Evolutionary conservation across 2,329 filamentous ascomycete species (phyloP).

Genomic region (Neocatenulostroma microsporum): DNA sequence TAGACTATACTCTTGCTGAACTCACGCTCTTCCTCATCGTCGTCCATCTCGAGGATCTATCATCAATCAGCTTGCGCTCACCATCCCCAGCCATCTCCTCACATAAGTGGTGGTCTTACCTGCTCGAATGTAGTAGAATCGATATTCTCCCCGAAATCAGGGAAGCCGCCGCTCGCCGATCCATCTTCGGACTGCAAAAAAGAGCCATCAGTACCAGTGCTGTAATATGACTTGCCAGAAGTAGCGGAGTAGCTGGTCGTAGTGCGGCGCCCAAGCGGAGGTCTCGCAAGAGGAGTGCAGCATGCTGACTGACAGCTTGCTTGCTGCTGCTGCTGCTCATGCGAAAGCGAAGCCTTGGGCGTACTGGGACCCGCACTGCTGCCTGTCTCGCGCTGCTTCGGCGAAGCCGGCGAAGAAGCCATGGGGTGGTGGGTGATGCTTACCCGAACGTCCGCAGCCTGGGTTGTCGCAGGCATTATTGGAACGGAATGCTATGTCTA

Average conservation of each 20-base stretch:
- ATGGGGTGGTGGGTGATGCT: constrained; percentile 1
- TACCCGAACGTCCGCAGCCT: constrained; percentile 9
- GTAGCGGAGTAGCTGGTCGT: constrained; percentile 9
- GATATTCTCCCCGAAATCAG: constrained; percentile 66
- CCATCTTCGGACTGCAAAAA: constrained; percentile 41
- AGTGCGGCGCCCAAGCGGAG: constrained; percentile 14
- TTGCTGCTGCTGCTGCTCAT: no score
- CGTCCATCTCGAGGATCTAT: constrained; percentile 91
- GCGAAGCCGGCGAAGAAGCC: not conserved
- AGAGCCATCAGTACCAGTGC: constrained; percentile 20
- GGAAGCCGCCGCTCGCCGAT: constrained; percentile 42
- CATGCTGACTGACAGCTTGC: constrained; percentile 9
- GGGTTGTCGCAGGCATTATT: constrained; percentile 8
- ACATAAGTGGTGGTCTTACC: constrained; percentile 21
- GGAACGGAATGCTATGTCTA: not conserved
- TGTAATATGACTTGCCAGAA: constrained; percentile 8
- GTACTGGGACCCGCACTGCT: no score
- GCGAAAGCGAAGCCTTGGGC: no score
- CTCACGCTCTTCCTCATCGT: constrained; percentile 72
- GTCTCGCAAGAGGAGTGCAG: constrained; percentile 12
- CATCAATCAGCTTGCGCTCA: not conserved
- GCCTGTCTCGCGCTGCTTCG: not conserved
- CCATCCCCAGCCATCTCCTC: not conserved
- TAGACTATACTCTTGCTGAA: constrained; percentile 85
- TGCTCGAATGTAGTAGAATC: constrained; percentile 79